These are phyloP conservation scores for Stropharia rugosoannulata DNA, from an alignment of 768 basidiomycete genomes.

Conservation along the genomic window DNA sequence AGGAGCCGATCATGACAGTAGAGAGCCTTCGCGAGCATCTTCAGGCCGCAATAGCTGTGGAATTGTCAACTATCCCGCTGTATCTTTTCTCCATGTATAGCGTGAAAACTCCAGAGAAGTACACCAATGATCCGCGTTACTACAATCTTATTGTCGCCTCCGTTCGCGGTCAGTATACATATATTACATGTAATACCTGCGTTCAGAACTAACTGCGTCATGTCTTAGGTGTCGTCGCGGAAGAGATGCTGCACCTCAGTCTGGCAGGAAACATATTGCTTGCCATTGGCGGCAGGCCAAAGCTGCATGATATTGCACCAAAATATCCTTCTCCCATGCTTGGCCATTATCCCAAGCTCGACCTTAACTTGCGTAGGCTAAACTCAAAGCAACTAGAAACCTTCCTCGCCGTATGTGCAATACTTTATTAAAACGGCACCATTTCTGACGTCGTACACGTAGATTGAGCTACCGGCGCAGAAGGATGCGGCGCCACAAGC, in stretches of 20 bases:
- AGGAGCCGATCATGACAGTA: slow-evolving; percentile 7
- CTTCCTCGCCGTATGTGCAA: slow-evolving; percentile 9
- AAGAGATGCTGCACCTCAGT: slow-evolving; percentile 27
- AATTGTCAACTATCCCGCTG: slow-evolving; percentile 24
- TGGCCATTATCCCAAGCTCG: slow-evolving; percentile 14
- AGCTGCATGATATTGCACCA: slow-evolving; percentile 20
- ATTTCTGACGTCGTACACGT: too few species aligned
- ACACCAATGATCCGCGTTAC: slow-evolving; percentile 13
- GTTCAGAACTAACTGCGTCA: too few species aligned
- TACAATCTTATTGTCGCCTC: slow-evolving; percentile 11
- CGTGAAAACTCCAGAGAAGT: slow-evolving; percentile 17
- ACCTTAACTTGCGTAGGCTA: slow-evolving; percentile 9
- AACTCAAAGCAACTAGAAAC: slow-evolving; percentile 12
- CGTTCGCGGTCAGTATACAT: slow-evolving; percentile 8
- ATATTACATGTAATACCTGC: too few species aligned
- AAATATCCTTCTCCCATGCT: slow-evolving; percentile 21
- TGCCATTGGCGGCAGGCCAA: slow-evolving; percentile 20
- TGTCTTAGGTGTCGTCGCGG: slow-evolving; percentile 18
- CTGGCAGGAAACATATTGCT: slow-evolving; percentile 23
- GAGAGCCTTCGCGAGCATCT: slow-evolving; percentile 17
- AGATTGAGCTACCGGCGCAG: slow-evolving; percentile 13
- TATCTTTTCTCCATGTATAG: slow-evolving; percentile 26
- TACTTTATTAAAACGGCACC: not conserved
- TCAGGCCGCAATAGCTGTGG: slow-evolving; percentile 22
- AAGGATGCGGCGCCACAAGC: slow-evolving; percentile 10